phyloP scores from a whole-genome alignment of 306 rosid species.

The Pterocarpus santalinus region DNA sequence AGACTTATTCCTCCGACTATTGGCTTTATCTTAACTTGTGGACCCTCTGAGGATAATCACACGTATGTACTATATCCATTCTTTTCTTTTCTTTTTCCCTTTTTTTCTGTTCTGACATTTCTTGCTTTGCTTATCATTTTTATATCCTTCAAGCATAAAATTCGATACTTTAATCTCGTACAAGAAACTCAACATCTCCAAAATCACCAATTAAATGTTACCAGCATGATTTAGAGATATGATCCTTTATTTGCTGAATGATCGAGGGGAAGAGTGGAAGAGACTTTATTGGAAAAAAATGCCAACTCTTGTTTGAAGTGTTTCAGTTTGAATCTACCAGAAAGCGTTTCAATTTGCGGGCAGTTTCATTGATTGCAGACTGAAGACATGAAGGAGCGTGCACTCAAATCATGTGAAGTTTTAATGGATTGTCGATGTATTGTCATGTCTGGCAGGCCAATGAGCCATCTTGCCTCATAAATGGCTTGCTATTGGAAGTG shows the following conservation, averaged over 20 bases:
- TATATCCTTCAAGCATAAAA: neutral
- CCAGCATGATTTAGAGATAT: neutral
- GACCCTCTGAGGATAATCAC: neutral
- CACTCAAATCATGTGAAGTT: slow-evolving; percentile 27
- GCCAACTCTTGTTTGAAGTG: neutral
- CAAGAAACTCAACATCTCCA: neutral
- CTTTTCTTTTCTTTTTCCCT: too few relatives aligned
- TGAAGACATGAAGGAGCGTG: neutral
- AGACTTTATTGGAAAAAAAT: neutral
- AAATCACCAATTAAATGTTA: neutral
- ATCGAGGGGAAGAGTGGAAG: neutral
- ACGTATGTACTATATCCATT: neutral
- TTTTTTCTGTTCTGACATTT: neutral
- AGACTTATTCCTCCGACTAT: neutral
- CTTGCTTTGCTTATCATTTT: neutral
- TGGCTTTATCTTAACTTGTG: neutral
- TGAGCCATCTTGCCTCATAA: neutral
- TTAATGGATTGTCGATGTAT: slow-evolving; percentile 5
- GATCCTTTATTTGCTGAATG: neutral
- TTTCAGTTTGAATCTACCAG: slow-evolving; percentile 2
- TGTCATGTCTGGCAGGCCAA: slow-evolving; percentile 1
- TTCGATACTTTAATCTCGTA: neutral
- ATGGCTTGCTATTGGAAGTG: neutral
- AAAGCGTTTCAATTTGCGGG: neutral
- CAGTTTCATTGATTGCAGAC: neutral